Percentiles rank a stretch among this genome's conserved stretches.
Evolutionary conservation across 2,329 filamentous ascomycete species (phyloP).

Genomic region (Mycosphaerella sp.): DNA sequence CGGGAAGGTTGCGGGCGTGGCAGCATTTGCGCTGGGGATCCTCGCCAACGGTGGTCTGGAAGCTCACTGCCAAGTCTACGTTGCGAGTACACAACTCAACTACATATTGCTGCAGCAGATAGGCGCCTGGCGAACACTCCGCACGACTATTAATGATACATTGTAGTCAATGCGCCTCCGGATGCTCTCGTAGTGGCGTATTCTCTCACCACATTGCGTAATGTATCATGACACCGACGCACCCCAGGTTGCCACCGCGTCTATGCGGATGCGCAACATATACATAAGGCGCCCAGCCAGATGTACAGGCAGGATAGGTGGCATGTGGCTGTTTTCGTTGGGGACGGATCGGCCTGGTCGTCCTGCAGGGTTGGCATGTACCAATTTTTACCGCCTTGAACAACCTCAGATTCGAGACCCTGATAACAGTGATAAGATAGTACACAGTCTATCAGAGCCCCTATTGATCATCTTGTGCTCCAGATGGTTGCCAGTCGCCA

Average conservation of each 20-base stretch:
- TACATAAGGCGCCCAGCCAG: conserved; percentile 3
- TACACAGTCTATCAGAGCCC: too few relatives aligned
- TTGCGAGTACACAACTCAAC: too few relatives aligned
- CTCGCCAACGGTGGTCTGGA: conserved; percentile 1
- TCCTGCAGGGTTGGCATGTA: conserved; percentile 12
- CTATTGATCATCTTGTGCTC: too few relatives aligned
- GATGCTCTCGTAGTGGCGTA: neutral
- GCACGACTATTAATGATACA: neutral
- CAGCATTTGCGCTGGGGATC: conserved; percentile 10
- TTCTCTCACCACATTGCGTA: neutral
- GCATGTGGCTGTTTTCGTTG: conserved; percentile 14
- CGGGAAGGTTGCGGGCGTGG: conserved; percentile 17
- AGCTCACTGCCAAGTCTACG: conserved; percentile 5
- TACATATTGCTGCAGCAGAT: too few relatives aligned
- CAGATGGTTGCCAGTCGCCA: too few relatives aligned
- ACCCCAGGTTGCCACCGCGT: conserved; percentile 15
- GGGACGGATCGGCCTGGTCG: conserved; percentile 2
- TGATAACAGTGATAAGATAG: neutral
- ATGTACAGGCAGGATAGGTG: neutral
- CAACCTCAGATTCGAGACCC: neutral
- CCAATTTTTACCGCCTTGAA: conserved; percentile 6
- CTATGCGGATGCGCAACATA: neutral
- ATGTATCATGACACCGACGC: neutral
- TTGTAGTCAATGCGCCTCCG: neutral
- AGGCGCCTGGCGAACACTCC: neutral